These are phyloP conservation scores for Lepidium aucheri DNA, from an alignment of 345 rosid species.

Conservation along the genomic window DNA sequence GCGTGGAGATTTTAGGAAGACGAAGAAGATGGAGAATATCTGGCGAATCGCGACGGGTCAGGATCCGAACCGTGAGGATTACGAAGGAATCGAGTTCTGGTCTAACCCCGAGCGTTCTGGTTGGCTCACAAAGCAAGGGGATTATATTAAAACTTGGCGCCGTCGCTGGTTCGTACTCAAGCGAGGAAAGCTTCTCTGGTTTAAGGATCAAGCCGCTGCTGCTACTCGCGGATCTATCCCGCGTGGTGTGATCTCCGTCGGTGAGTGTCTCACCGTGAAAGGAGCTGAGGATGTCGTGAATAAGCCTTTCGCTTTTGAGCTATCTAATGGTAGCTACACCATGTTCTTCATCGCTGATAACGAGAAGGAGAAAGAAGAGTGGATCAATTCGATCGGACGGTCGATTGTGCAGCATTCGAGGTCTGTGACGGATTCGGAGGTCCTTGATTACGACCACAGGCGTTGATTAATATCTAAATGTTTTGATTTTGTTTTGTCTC, in stretches of 20 bases:
- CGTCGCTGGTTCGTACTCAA: slow-evolving; percentile 83
- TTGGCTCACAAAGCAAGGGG: slow-evolving; percentile 76
- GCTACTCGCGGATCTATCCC: slow-evolving; percentile 47
- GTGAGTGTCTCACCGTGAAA: slow-evolving; percentile 65
- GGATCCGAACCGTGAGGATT: slow-evolving; percentile 59
- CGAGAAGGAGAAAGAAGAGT: slow-evolving; percentile 80
- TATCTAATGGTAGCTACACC: slow-evolving; percentile 48
- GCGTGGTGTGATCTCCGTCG: slow-evolving; percentile 65
- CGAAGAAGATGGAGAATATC: slow-evolving; percentile 42
- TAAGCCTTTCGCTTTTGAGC: slow-evolving; percentile 69
- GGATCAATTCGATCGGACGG: slow-evolving; percentile 86
- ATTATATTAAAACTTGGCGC: slow-evolving; percentile 83
- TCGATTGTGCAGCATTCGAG: slow-evolving; percentile 78
- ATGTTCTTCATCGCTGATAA: slow-evolving; percentile 75
- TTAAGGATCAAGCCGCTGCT: slow-evolving; percentile 48
- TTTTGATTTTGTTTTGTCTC: not conserved
- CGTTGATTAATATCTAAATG: not conserved
- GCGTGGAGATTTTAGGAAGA: slow-evolving; percentile 15
- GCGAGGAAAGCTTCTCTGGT: slow-evolving; percentile 80
- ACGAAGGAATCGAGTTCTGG: slow-evolving; percentile 66
- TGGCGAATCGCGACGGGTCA: slow-evolving; percentile 69
- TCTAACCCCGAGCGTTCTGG: slow-evolving; percentile 64
- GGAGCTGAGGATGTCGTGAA: slow-evolving; percentile 80
- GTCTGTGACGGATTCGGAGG: slow-evolving; percentile 75
- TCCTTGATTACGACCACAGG: slow-evolving; percentile 43